Base-by-base conservation (phyloP, 345 rosid species). In the Hypericum perforatum region DNA sequence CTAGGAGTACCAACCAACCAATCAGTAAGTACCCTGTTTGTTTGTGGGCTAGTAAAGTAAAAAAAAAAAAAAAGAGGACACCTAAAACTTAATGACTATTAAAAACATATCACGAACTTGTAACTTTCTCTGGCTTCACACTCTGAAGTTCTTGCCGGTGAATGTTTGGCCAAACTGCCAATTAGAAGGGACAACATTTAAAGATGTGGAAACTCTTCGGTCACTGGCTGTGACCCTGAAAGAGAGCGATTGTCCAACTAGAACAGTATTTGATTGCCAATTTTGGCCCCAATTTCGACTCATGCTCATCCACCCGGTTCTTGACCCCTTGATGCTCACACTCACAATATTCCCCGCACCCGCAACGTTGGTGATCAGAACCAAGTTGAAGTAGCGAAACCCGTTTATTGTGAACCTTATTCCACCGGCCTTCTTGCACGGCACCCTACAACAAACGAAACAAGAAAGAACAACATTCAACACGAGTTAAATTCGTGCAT, bases 251-350 rank as follows among this genome's bases (percentile, higher is more conserved):
- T 82, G 90, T 6, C 86, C 84, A 32, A 64, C 74, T 42, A 82
- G 58, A 15, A 77, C 72, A 11, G 75, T 56, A 11, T 82, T 79
- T 7, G 89, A 82, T 53, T 79, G 89, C 89, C 90, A 82, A 61
- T 82, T 82, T 51, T 82, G 86, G 0, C 90, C 90, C 90, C 90
- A 82, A 72, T 82, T 82, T 8, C 84, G 63, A 75, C 77, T 77
- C 80, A 82, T 16, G 54, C 56, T 67, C 74, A 75, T 63, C 90
- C 90, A 82, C 11, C 69, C 83, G 5, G 82, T 79, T 6, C 50
- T 71, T 0, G 84, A 47, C 0, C 90, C 86, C 37, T 82, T 82
- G 37, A 82, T 70, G 62, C 74, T 65, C 11, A 64, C 86, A 65
- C 60, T 77, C 55, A 46, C 63, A 36, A 82, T 69, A 53, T 82